Percentiles rank a stretch among this genome's conserved stretches.
These are phyloP conservation scores for Trichoderma asperellum DNA, from an alignment of 2,329 filamentous ascomycete species.

Conservation along the genomic window DNA sequence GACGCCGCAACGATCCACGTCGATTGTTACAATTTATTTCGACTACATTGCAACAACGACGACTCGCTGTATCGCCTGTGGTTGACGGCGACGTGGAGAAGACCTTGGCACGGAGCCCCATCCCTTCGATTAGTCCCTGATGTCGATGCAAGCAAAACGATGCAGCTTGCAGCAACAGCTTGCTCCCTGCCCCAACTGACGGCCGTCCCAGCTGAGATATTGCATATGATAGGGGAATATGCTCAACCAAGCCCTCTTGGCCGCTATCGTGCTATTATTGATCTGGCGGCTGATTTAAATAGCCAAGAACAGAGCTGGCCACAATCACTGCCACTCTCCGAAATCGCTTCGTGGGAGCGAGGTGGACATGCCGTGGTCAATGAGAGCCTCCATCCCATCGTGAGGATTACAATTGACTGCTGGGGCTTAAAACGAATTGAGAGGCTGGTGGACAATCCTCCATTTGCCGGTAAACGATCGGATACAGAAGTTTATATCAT, in stretches of 20 bases:
- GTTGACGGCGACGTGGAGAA: background rate
- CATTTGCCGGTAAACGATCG: background rate
- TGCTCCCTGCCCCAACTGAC: background rate
- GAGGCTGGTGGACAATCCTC: background rate
- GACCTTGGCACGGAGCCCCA: background rate
- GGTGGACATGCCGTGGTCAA: background rate
- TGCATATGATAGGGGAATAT: background rate
- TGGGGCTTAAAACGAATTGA: slow-evolving; percentile 5
- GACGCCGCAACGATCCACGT: background rate
- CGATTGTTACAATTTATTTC: slow-evolving; percentile 4
- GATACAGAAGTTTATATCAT: background rate
- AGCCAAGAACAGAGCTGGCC: background rate
- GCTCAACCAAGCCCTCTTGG: background rate
- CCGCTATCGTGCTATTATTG: background rate
- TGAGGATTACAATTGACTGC: slow-evolving; percentile 2
- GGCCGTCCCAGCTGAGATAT: background rate
- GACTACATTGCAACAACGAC: background rate
- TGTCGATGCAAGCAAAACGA: background rate
- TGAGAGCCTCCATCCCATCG: background rate
- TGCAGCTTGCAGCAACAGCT: background rate
- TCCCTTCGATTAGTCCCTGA: background rate
- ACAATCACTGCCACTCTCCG: background rate
- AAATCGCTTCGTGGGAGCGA: slow-evolving; percentile 8
- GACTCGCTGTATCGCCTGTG: background rate
- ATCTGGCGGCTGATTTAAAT: background rate